phyloP scores from a whole-genome alignment of 2,329 filamentous ascomycete genomes.

The Rhinocladiella mackenziei region DNA sequence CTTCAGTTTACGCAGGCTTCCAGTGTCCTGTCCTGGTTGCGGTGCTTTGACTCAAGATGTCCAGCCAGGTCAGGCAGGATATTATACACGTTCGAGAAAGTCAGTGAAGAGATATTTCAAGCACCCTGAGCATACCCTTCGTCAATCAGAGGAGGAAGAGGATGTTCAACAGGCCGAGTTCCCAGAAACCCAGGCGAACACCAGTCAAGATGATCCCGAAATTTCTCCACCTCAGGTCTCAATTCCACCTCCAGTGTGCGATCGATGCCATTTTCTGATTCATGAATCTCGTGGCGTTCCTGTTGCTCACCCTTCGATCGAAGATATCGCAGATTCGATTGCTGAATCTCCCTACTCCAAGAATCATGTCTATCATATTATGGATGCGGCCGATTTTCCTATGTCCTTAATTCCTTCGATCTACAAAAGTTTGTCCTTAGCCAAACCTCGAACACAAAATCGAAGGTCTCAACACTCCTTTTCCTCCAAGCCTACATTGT shows the following conservation, averaged over 20 bases:
- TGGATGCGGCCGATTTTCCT: conserved; percentile 95
- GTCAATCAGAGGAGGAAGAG: conserved; percentile 6
- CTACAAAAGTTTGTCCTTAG: conserved; percentile 63
- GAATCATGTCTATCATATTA: conserved; percentile 91
- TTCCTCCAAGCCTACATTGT: conserved; percentile 54
- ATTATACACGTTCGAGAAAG: conserved; percentile 51
- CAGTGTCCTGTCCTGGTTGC: conserved; percentile 58
- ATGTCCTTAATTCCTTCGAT: conserved; percentile 84
- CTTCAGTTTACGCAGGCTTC: conserved; percentile 35
- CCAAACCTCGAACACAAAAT: conserved; percentile 73
- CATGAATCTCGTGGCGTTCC: conserved; percentile 69
- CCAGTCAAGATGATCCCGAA: conserved; percentile 1
- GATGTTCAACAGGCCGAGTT: conserved; percentile 3
- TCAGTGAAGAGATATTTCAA: conserved; percentile 40
- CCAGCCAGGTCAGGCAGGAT: conserved; percentile 54
- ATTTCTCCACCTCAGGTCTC: conserved; percentile 6
- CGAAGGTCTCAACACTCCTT: conserved; percentile 56
- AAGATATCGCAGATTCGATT: conserved; percentile 78
- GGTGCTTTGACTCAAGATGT: conserved; percentile 58
- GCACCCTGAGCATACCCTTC: conserved; percentile 2
- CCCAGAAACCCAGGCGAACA: background rate
- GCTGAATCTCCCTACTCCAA: conserved; percentile 81
- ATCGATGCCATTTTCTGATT: conserved; percentile 77
- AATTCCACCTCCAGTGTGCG: conserved; percentile 60
- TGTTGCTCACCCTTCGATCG: conserved; percentile 75